Conservation (phyloP, 1,284 basidiomycete species). For the Cerioporus squamosus region DNA sequence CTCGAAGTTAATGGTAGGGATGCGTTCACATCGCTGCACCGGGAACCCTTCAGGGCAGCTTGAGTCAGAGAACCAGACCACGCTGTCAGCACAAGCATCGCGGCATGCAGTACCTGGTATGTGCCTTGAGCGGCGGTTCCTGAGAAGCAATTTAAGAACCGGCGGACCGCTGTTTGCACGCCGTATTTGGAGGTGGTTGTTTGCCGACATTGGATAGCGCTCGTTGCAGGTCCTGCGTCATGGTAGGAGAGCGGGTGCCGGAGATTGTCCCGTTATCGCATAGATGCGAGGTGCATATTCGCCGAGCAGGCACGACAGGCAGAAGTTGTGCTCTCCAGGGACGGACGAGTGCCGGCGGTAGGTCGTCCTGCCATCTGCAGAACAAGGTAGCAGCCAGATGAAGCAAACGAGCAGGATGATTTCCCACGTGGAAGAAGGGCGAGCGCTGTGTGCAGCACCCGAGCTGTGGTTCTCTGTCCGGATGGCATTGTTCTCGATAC, state of each 20-base stretch:
- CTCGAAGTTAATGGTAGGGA: background rate
- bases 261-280: constrained; percentile 1
- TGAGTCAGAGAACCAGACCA: no score
- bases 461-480: constrained; percentile 2
- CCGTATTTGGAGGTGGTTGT: constrained; percentile 13
- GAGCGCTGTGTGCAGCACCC: no score
- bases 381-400: constrained; percentile 33
- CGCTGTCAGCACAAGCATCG: no score
- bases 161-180: background rate
- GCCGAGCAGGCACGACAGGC: constrained; percentile 15
- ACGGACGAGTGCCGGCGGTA: background rate
- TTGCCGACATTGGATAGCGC: background rate
- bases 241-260: background rate
- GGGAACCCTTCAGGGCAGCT: no score
- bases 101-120: no score
- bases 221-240: background rate
- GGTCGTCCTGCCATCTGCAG: constrained; percentile 24
- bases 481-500: constrained; percentile 33
- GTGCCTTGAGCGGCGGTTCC: no score
- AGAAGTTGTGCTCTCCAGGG: constrained; percentile 10
- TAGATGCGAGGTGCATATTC: background rate
- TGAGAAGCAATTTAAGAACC: background rate
- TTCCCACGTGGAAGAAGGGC: constrained; percentile 18
- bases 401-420: constrained; percentile 32
- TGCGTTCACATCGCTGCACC: background rate